Conservation (phyloP, 129 eudicot species). For the Oenanthe sinensis region DNA sequence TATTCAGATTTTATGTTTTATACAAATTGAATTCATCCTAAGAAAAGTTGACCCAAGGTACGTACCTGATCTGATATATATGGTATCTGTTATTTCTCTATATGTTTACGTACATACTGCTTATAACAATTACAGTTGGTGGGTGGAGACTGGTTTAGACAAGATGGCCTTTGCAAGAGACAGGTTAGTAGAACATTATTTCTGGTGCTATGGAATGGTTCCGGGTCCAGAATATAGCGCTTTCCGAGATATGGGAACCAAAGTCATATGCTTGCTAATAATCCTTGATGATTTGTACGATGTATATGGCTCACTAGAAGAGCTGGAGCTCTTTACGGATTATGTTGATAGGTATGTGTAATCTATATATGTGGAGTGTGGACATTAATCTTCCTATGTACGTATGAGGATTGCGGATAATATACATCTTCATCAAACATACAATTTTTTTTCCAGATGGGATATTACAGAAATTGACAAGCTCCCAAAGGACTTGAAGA, state of each 20-base stretch:
- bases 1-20: neutral
- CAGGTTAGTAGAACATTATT: conserved; percentile 1
- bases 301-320: conserved; percentile 13
- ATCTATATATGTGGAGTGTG: neutral
- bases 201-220: neutral
- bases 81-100: no score
- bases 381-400: neutral
- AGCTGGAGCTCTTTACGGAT: conserved; percentile 13
- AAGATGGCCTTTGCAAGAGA: neutral
- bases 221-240: neutral
- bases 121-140: neutral
- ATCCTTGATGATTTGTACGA: conserved; percentile 12
- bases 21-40: neutral
- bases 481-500: neutral
- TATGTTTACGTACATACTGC: neutral
- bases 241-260: neutral
- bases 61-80: no score
- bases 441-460: neutral
- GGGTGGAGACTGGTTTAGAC: neutral
- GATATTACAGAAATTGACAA: conserved; percentile 2
- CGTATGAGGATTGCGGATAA: neutral
- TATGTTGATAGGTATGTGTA: neutral
- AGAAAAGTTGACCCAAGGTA: no score
- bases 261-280: neutral
- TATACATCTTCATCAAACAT: neutral